Evolutionary conservation across 2,329 filamentous ascomycete species (phyloP), one percentile per base, ranked within the genome.

Genomic region (Colletotrichum tropicale): DNA sequence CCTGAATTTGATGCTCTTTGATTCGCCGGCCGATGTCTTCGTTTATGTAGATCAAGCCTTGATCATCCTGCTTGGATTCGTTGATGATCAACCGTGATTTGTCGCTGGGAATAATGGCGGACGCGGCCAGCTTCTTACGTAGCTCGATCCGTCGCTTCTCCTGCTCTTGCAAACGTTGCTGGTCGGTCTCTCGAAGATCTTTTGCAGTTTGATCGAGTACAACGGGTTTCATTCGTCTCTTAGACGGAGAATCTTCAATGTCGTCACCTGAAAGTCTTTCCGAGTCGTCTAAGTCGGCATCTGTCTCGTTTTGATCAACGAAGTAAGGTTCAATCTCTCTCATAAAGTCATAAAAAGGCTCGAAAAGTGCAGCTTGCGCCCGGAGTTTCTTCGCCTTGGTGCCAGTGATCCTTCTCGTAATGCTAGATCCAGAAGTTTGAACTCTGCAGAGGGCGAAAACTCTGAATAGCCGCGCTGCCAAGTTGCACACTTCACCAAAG

Each of bases 1-100:
- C 96, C 1, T 91, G 88, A 62, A 98, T 88, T 81, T 98, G 96
- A 83, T 98, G 95, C 10, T 91, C 88, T 80, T 97, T 96, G 76
- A 98, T 94, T 8, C 86, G 87, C 9, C 80, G 80, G 1, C 91
- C 93, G 70, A 96, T 94, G 9, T 89, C 83, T 1, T 89, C 83
- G 78, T 94, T 89, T 66, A 98, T 85, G 77, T 91, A 93, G 32
- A 95, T 90, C 62, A 92, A 87, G 1, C 88, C 88, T 77, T 94
- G 86, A 16, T 90, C 84, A 4, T 93, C 90, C 24, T 88, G 85
- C 80, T 93, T 94, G 32, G 88, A 88, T 75, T 92, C 89, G 80
- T 95, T 95, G 82, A 96, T 90, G 62, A 94, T 91, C 28, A 94
- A 83, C 64, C 88, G 83, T 56, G 85, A 82, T 77, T 87, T 85